phyloP scores from a whole-genome alignment of 352 stramenopile genomes.

The Globisporangium radiosum region DNA sequence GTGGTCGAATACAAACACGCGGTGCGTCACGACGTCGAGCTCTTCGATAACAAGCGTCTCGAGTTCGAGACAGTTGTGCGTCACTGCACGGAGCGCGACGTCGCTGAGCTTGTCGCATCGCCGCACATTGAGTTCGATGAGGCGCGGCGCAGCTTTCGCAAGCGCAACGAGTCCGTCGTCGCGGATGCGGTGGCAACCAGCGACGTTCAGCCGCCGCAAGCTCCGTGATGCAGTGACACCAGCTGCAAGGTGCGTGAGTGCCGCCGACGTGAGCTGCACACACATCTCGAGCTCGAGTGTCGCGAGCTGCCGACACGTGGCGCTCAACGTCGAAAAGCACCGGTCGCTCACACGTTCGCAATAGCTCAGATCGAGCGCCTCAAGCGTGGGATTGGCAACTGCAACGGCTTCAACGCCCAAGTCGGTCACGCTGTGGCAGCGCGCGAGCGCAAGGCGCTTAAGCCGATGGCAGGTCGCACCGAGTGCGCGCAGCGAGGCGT shows the following conservation, averaged over 20 bases:
- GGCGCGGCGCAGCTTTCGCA: constrained; percentile 39
- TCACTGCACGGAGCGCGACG: constrained; percentile 53
- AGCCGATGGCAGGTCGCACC: constrained; percentile 49
- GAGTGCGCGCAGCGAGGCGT: constrained; percentile 38
- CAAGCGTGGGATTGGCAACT: constrained; percentile 34
- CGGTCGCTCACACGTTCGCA: constrained; percentile 66
- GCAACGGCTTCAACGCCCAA: constrained; percentile 68
- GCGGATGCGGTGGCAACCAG: constrained; percentile 65
- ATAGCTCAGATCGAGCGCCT: constrained; percentile 52
- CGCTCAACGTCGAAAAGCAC: constrained; percentile 43
- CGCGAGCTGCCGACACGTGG: constrained; percentile 34
- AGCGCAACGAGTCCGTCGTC: constrained; percentile 79
- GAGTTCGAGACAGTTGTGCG: constrained; percentile 82
- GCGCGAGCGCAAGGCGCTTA: constrained; percentile 36
- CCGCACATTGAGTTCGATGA: constrained; percentile 70
- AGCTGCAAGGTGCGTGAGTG: constrained; percentile 50
- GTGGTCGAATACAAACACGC: constrained; percentile 82
- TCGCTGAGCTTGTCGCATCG: constrained; percentile 85
- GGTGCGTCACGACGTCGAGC: constrained; percentile 53
- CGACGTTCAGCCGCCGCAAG: constrained; percentile 68
- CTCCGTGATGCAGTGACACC: constrained; percentile 33
- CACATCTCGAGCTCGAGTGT: constrained; percentile 56
- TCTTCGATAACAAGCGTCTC: constrained; percentile 81
- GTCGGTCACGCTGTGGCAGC: constrained; percentile 73
- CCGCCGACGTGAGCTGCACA: constrained; percentile 44